A percentile compares a stretch with the other conserved stretches of the same genome.
These are phyloP conservation scores for Alternaria triticina DNA, from an alignment of 2,329 filamentous ascomycete genomes.

Conservation along the genomic window DNA sequence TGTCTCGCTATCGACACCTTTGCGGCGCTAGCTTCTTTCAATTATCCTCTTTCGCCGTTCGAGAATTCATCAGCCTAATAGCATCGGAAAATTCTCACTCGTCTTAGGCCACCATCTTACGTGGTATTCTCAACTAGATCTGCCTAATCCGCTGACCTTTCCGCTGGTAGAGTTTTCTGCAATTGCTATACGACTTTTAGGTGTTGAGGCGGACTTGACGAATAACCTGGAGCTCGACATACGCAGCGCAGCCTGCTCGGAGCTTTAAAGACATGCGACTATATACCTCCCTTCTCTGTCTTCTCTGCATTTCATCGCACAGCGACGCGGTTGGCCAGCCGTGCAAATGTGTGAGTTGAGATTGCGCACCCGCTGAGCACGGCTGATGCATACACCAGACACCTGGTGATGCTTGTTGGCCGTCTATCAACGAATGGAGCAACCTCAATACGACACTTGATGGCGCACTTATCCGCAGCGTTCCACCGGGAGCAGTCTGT, in stretches of 20 bases:
- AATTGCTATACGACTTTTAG: not conserved
- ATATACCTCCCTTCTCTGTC: not conserved
- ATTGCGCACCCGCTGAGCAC: no score
- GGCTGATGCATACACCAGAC: slow-evolving; percentile 3
- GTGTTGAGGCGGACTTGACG: not conserved
- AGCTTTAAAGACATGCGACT: not conserved
- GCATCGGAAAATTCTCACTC: not conserved
- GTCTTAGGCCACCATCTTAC: not conserved
- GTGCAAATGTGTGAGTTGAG: slow-evolving; percentile 31
- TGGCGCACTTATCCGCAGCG: slow-evolving; percentile 24
- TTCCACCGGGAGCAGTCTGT: slow-evolving; percentile 38
- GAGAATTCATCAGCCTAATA: not conserved
- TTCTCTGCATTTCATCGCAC: not conserved
- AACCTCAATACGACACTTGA: slow-evolving; percentile 27
- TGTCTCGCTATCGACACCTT: not conserved
- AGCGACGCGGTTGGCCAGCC: not conserved
- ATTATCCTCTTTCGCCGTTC: not conserved
- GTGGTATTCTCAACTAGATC: not conserved
- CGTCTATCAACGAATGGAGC: slow-evolving; percentile 24
- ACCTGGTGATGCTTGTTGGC: slow-evolving; percentile 30
- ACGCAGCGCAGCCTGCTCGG: fast-evolving
- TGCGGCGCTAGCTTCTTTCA: not conserved
- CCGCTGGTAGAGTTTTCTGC: fast-evolving
- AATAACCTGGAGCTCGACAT: not conserved
- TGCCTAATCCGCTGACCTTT: not conserved